Base-by-base conservation (phyloP, 352 stramenopile species). In the Phytophthora palmivora region DNA sequence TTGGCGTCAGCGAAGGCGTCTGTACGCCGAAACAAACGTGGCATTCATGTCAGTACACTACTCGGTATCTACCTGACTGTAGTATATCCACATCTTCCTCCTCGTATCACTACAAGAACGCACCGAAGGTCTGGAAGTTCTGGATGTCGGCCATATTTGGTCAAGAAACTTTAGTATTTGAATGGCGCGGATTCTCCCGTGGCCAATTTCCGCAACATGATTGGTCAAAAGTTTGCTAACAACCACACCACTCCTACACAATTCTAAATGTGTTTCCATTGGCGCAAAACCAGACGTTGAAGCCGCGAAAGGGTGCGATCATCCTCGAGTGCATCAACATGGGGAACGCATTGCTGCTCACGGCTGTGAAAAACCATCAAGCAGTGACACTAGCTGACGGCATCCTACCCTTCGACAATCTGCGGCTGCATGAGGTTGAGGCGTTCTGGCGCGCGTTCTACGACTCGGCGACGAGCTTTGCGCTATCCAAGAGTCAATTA, bases 121-220 rank as follows among this genome's bases (percentile, higher is more conserved):
- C 64, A 94, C 85, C 85, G 70, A 94, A 94, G 56, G 85, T 91
- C 74, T 89, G 80, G 78, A 94, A 94, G 82, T 92, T 94, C 83
- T 92, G 85, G 71, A 94, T 94, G 58, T 94, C 83, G 63, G 83
- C 71, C 85, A 94, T 94, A 38, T 50, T 78, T 34, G 44, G 56
- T 63, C 28, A 9, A 24, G 54, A 44, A 47, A 33, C 59, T 66
- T 28, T 36, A 65, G 22, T 61, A 49, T 74, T 67, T 84, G 69
- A 76, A 63, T 84, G 76, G 76, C 55, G 55, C 43, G 26, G 41
- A 42, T 61, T 63, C 43, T 65, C 42, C 66, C 34, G 34, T 45
- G n/a, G 0, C 18, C 12, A 50, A 52, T 12, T 50, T 57, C 43
- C 16, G 16, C 16, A 24, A 38, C 39, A 51, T 42, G 19, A 77